Conservation (phyloP, 352 stramenopile species). For the Pythium folliculosum region DNA sequence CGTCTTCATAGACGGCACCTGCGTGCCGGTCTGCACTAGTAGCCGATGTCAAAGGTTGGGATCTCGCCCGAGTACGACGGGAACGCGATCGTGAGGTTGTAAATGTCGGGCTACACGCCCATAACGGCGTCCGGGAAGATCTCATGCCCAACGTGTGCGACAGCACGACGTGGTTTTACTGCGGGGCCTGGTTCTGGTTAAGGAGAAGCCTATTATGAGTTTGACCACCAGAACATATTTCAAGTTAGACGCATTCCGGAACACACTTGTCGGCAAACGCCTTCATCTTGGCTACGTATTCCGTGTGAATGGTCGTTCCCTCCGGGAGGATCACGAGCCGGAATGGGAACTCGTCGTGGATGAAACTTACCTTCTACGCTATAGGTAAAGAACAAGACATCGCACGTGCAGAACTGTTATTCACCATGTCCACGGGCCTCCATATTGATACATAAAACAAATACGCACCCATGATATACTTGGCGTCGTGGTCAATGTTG, state of each 20-base stretch:
- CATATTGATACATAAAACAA: not conserved
- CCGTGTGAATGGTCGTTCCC: constrained; percentile 89
- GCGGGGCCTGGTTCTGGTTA: constrained; percentile 53
- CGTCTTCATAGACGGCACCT: constrained; percentile 85
- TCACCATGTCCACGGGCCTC: not conserved
- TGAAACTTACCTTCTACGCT: constrained; percentile 78
- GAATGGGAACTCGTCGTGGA: constrained; percentile 83
- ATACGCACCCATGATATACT: constrained; percentile 56
- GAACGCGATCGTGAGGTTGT: constrained; percentile 92
- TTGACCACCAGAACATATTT: constrained; percentile 5
- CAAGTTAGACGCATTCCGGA: not conserved
- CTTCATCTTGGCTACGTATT: constrained; percentile 89
- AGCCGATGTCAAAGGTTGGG: constrained; percentile 90
- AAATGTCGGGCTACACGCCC: constrained; percentile 89
- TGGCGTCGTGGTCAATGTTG: constrained; percentile 74
- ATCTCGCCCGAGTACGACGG: constrained; percentile 84
- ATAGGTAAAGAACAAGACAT: not conserved
- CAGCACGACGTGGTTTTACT: constrained; percentile 91
- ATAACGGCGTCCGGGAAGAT: constrained; percentile 90
- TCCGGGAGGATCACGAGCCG: constrained; percentile 91
- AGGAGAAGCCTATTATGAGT: not conserved
- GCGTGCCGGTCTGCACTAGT: constrained; percentile 72
- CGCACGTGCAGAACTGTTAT: not conserved
- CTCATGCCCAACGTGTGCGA: constrained; percentile 91
- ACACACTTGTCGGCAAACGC: constrained; percentile 87